phyloP scores from a whole-genome alignment of 2,329 filamentous ascomycete genomes.

The Xylaria sp. region DNA sequence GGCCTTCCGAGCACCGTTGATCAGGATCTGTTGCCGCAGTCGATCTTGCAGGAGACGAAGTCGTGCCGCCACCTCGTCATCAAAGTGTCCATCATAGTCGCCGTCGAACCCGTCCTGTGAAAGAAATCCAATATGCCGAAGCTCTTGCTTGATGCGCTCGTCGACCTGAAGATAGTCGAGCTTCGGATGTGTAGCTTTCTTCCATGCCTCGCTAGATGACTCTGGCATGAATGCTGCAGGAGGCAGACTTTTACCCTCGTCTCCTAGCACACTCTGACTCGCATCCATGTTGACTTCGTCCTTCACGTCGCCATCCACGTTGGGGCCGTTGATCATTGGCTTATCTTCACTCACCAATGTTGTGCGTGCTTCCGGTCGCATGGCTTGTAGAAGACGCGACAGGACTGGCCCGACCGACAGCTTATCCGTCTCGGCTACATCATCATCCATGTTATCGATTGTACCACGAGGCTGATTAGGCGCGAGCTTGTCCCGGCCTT shows the following conservation, averaged over 20 bases:
- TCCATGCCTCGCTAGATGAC: conserved; percentile 69
- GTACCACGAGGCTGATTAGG: conserved; percentile 78
- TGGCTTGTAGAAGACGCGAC: conserved; percentile 69
- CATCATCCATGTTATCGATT: conserved; percentile 82
- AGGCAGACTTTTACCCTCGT: conserved; percentile 44
- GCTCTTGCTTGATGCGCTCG: conserved; percentile 83
- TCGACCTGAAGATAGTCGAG: conserved; percentile 84
- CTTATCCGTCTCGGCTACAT: conserved; percentile 80
- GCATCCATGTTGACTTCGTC: conserved; percentile 50
- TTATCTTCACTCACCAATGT: conserved; percentile 50
- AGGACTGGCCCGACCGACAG: conserved; percentile 84
- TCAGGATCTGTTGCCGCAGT: conserved; percentile 74
- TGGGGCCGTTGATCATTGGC: conserved; percentile 46
- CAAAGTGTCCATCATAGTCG: conserved; percentile 83
- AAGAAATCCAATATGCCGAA: conserved; percentile 85
- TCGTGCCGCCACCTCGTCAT: conserved; percentile 89
- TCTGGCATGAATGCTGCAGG: conserved; percentile 78
- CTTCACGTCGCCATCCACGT: conserved; percentile 41
- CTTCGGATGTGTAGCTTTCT: conserved; percentile 67
- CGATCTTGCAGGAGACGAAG: conserved; percentile 78
- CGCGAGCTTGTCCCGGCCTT: conserved; percentile 60
- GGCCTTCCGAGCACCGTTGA: conserved; percentile 87
- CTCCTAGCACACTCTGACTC: conserved; percentile 35
- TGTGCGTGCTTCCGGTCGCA: conserved; percentile 68
- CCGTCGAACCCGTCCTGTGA: conserved; percentile 58